These are phyloP conservation scores for Ministeria vibrans DNA, from an alignment of 78 protist genomes.

Conservation along the genomic window DNA sequence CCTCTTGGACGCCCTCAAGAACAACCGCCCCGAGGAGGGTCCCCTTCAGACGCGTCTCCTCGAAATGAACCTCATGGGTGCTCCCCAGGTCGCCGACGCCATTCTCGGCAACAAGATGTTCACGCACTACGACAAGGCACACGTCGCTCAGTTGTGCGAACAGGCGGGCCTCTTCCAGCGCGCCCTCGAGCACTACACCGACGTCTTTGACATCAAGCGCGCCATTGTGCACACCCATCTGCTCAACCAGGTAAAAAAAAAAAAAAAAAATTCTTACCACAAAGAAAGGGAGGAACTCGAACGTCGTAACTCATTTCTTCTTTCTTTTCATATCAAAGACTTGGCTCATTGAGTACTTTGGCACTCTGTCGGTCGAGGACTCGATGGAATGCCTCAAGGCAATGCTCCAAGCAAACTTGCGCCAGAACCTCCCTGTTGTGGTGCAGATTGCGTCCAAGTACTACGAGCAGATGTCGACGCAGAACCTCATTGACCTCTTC, in stretches of 20 bases:
- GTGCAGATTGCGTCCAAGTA: constrained; percentile 90
- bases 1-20: constrained; percentile 90
- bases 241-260: constrained; percentile 68
- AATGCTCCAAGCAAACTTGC: constrained; percentile 74
- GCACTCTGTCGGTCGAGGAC: constrained; percentile 66
- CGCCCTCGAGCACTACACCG: constrained; percentile 95
- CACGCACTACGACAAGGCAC: constrained; percentile 86
- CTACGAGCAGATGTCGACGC: constrained; percentile 71
- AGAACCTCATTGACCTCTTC: constrained; percentile 77
- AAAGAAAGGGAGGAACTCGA: not conserved
- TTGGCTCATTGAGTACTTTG: constrained; percentile 85
- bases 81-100: constrained; percentile 93
- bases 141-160: constrained; percentile 94
- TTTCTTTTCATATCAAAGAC: no score
- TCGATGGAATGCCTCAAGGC: constrained; percentile 82
- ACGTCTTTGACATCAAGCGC: constrained; percentile 86
- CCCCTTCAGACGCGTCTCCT: constrained; percentile 93
- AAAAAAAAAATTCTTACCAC: not conserved
- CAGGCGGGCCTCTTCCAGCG: constrained; percentile 88
- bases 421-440: constrained; percentile 79
- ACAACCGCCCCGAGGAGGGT: constrained; percentile 73
- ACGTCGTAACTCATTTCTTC: constrained; percentile 39
- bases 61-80: constrained; percentile 84
- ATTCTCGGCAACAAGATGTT: constrained; percentile 81
- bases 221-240: constrained; percentile 66